phyloP scores from a whole-genome alignment of 1,139 yeast genomes.

The Geotrichum restrictum region DNA sequence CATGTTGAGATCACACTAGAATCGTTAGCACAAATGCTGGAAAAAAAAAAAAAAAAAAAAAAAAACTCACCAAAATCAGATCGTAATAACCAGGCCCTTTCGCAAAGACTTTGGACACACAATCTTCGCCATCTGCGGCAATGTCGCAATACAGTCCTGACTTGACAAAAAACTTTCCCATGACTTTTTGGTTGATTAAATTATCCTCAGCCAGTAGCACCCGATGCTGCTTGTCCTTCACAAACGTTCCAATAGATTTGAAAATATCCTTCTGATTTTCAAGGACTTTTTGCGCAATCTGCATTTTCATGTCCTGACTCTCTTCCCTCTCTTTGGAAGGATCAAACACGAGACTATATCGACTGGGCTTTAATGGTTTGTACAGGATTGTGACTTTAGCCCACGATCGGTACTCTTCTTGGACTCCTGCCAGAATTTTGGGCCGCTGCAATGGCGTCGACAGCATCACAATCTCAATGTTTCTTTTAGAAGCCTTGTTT shows the following conservation, averaged over 20 bases:
- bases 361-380: constrained; percentile 34
- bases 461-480: constrained; percentile 32
- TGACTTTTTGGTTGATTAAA: constrained; percentile 82
- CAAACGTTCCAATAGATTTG: constrained; percentile 18
- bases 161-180: constrained; percentile 66
- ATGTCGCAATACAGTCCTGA: constrained; percentile 71
- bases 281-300: constrained; percentile 29
- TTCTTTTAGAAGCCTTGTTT: neutral
- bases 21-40: neutral
- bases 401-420: constrained; percentile 14
- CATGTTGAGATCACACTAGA: constrained; percentile 72
- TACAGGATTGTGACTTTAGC: constrained; percentile 28
- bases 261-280: constrained; percentile 29
- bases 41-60: neutral
- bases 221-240: constrained; percentile 38
- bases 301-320: constrained; percentile 32
- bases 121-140: constrained; percentile 72
- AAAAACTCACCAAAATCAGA: constrained; percentile 46
- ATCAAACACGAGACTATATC: constrained; percentile 34
- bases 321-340: constrained; percentile 30
- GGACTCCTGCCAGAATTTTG: constrained; percentile 25
- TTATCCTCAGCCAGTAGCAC: constrained; percentile 85
- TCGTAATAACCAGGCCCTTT: constrained; percentile 45
- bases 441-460: constrained; percentile 36
- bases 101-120: constrained; percentile 48